phyloP scores from a whole-genome alignment of 176 grass and related monocot species.

The Cocos nucifera region DNA sequence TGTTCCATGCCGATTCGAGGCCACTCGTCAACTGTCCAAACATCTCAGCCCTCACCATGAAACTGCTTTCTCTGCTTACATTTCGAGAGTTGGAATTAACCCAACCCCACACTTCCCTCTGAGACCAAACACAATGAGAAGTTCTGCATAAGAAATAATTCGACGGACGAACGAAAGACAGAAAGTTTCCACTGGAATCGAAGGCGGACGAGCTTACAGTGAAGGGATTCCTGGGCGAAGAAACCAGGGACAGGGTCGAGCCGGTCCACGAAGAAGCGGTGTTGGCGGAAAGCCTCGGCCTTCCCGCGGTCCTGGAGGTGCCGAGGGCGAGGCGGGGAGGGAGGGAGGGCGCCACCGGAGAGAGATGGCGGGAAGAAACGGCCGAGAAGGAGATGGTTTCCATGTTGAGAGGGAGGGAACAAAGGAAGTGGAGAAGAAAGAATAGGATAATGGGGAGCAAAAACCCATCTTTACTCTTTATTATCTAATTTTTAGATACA shows the following conservation, averaged over 20 bases:
- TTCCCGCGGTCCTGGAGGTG: conserved; percentile 6
- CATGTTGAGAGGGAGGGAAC: conserved; percentile 4
- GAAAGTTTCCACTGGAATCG: not conserved
- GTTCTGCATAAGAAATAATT: not conserved
- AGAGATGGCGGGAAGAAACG: conserved; percentile 19
- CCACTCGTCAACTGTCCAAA: conserved; percentile 89
- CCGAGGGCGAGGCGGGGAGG: not conserved
- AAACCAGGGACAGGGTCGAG: conserved; percentile 14
- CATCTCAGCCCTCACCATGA: conserved; percentile 67
- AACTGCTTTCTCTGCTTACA: not conserved
- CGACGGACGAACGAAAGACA: not conserved
- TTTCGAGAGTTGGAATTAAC: conserved; percentile 13
- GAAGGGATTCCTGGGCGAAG: conserved; percentile 21
- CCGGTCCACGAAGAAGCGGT: conserved; percentile 12
- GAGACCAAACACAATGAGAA: conserved; percentile 4
- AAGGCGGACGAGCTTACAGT: conserved; percentile 22
- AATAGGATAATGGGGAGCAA: conserved; percentile 6
- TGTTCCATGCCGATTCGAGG: conserved; percentile 97
- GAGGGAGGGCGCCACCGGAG: conserved; percentile 5
- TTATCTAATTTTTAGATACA: too few relatives aligned
- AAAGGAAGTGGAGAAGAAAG: not conserved
- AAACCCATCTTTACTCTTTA: not conserved
- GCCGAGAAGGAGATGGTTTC: conserved; percentile 31
- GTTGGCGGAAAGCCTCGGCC: not conserved
- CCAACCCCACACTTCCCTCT: conserved; percentile 23